These are phyloP conservation scores for Acanthamoeba triangularis DNA, from an alignment of 208 protist species.

Conservation along the genomic window DNA sequence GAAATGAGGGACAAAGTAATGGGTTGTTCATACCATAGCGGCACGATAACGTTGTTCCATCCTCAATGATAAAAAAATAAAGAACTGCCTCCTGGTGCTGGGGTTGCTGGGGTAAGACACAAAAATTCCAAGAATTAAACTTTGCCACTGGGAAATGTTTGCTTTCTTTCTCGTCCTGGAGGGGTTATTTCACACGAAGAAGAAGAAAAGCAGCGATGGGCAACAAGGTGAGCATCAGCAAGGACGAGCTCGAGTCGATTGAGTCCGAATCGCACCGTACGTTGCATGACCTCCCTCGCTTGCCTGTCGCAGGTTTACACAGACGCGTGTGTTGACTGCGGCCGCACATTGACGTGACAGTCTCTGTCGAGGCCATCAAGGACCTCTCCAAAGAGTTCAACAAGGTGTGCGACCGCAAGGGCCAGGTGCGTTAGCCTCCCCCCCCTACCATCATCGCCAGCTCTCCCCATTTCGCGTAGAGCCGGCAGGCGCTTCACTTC, in stretches of 20 bases:
- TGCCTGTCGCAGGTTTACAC: neutral
- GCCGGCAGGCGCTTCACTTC: too few species aligned
- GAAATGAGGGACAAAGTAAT: too few species aligned
- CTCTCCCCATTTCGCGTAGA: neutral
- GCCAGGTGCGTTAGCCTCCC: neutral
- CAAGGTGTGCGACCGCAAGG: slow-evolving; percentile 48
- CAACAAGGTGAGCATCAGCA: slow-evolving; percentile 64
- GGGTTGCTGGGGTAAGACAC: too few species aligned
- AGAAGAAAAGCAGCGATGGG: neutral
- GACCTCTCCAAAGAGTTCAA: slow-evolving; percentile 26
- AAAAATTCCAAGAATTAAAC: too few species aligned
- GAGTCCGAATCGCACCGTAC: neutral
- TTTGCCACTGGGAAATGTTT: neutral
- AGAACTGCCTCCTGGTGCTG: too few species aligned
- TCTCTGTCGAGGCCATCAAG: slow-evolving; percentile 10
- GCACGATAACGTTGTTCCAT: too few species aligned
- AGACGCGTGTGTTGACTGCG: neutral
- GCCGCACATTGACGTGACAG: neutral
- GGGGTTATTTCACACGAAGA: neutral
- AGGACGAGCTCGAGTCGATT: slow-evolving; percentile 21
- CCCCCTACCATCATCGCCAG: neutral
- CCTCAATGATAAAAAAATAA: too few species aligned
- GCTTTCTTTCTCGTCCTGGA: neutral
- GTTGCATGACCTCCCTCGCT: neutral
- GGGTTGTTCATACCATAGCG: too few species aligned